These are phyloP conservation scores for Podospora anserina DNA, from an alignment of 495 filamentous ascomycete genomes.

Conservation along the genomic window DNA sequence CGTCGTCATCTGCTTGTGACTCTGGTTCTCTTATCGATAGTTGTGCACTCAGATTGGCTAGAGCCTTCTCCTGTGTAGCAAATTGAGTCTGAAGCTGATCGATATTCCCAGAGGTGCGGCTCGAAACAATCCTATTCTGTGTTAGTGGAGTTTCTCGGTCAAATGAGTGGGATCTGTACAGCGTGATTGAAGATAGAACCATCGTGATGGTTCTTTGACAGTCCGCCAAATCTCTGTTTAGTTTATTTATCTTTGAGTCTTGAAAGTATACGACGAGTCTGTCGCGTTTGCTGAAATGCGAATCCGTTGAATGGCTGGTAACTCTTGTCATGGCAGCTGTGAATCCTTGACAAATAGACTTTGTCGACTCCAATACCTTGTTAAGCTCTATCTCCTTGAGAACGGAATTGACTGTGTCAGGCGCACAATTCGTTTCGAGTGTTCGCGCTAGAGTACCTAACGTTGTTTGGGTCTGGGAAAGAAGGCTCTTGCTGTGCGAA, in stretches of 20 bases:
- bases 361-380: slow-evolving; percentile 6
- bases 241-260: slow-evolving; percentile 7
- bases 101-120: slow-evolving; percentile 11
- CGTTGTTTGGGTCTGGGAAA: slow-evolving; percentile 11
- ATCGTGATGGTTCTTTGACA: slow-evolving; percentile 14
- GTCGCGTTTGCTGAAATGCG: slow-evolving; percentile 10
- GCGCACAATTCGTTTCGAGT: slow-evolving; percentile 8
- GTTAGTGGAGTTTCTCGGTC: slow-evolving; percentile 4
- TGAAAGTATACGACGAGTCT: slow-evolving; percentile 10
- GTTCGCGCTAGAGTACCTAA: slow-evolving; percentile 9
- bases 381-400: slow-evolving; percentile 11
- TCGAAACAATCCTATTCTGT: slow-evolving; percentile 10
- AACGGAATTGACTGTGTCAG: slow-evolving; percentile 6
- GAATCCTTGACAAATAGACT: slow-evolving; percentile 8
- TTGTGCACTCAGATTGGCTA: slow-evolving; percentile 9
- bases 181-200: slow-evolving; percentile 13
- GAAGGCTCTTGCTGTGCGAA: slow-evolving; percentile 11
- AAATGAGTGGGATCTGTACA: slow-evolving; percentile 9
- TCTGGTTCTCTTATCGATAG: slow-evolving; percentile 10
- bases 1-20: slow-evolving; percentile 1
- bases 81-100: slow-evolving; percentile 15
- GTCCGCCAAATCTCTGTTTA: slow-evolving; percentile 12
- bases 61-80: slow-evolving; percentile 13
- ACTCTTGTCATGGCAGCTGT: slow-evolving; percentile 2
- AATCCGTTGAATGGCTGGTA: slow-evolving; percentile 13